Percentiles rank a stretch among this genome's conserved stretches.
Evolutionary conservation across 1,284 basidiomycete species (phyloP).

Genomic region (Laetiporus sulphureus): DNA sequence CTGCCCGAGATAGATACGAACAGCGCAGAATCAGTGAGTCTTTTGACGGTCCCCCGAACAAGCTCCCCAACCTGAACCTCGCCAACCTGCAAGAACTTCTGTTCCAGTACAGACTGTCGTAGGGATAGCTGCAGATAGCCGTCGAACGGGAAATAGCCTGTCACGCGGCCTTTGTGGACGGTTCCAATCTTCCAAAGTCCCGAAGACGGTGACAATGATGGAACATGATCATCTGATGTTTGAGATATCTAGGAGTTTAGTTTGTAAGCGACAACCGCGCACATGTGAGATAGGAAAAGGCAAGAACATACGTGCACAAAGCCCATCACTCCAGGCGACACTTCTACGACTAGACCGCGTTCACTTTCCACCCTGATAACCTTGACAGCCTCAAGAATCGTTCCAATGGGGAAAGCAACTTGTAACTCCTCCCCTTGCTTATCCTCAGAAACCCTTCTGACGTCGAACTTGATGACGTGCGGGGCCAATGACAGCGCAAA

Average conservation of each 20-base stretch:
- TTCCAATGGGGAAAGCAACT: conserved; percentile 69
- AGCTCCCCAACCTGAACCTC: conserved; percentile 84
- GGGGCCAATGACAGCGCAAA: conserved; percentile 78
- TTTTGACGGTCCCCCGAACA: conserved; percentile 82
- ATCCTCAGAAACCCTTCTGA: conserved; percentile 28
- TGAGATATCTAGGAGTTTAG: conserved; percentile 73
- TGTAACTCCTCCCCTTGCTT: conserved; percentile 31
- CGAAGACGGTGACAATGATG: conserved; percentile 61
- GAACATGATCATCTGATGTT: conserved; percentile 85
- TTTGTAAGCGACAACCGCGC: conserved; percentile 1
- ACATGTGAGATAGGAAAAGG: not conserved
- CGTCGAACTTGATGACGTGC: conserved; percentile 60
- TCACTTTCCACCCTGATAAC: conserved; percentile 74
- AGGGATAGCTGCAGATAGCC: conserved; percentile 85
- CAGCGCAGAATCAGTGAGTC: conserved; percentile 71
- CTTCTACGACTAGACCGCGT: conserved; percentile 71
- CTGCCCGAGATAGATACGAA: conserved; percentile 84
- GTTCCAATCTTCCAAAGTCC: conserved; percentile 79
- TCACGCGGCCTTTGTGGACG: conserved; percentile 83
- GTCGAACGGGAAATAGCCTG: conserved; percentile 85
- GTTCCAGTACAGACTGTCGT: conserved; percentile 77
- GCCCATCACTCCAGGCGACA: conserved; percentile 61
- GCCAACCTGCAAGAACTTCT: conserved; percentile 81
- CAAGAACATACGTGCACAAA: conserved; percentile 74
- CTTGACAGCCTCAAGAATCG: conserved; percentile 63